A percentile compares a stretch with the other conserved stretches of the same genome.
These are phyloP conservation scores for Aspergillus ruber DNA, from an alignment of 2,329 filamentous ascomycete genomes.

Conservation along the genomic window DNA sequence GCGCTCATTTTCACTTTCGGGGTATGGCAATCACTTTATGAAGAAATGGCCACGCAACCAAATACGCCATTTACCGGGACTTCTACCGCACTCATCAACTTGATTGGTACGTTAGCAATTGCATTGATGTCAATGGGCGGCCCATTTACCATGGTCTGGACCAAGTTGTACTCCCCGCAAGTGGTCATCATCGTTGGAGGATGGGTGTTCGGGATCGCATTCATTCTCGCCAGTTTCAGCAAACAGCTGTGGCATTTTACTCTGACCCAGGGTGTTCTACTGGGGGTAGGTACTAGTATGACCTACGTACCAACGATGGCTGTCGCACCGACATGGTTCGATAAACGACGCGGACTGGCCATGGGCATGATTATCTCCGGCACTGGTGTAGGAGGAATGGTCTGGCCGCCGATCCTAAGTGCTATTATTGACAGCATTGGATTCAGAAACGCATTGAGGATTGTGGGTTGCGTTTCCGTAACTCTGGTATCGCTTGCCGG, in stretches of 20 bases:
- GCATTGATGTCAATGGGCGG: constrained; percentile 34
- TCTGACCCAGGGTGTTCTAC: constrained; percentile 31
- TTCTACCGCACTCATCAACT: constrained; percentile 30
- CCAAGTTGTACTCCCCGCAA: constrained; percentile 28
- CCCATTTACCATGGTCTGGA: constrained; percentile 30
- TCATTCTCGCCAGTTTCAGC: constrained; percentile 31
- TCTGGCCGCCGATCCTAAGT: constrained; percentile 31
- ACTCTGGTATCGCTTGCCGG: constrained; percentile 23
- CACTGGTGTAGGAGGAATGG: constrained; percentile 35
- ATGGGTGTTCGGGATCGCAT: constrained; percentile 27
- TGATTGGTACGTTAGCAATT: constrained; percentile 33
- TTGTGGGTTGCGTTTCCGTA: constrained; percentile 25
- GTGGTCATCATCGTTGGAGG: constrained; percentile 27
- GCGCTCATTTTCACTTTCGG: constrained; percentile 37
- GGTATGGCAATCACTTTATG: constrained; percentile 37
- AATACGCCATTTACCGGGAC: constrained; percentile 29
- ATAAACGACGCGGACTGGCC: constrained; percentile 29
- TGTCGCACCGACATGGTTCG: constrained; percentile 35
- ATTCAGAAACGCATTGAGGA: constrained; percentile 33
- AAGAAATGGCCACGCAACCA: constrained; percentile 22
- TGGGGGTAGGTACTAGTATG: constrained; percentile 34
- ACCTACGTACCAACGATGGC: constrained; percentile 35
- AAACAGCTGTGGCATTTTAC: constrained; percentile 28
- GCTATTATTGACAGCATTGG: constrained; percentile 28
- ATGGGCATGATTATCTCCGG: constrained; percentile 37